Percentiles rank a stretch among this genome's conserved stretches.
phyloP scores from a whole-genome alignment of 805 yeast species.

The Wickerhamomyces bovis region DNA sequence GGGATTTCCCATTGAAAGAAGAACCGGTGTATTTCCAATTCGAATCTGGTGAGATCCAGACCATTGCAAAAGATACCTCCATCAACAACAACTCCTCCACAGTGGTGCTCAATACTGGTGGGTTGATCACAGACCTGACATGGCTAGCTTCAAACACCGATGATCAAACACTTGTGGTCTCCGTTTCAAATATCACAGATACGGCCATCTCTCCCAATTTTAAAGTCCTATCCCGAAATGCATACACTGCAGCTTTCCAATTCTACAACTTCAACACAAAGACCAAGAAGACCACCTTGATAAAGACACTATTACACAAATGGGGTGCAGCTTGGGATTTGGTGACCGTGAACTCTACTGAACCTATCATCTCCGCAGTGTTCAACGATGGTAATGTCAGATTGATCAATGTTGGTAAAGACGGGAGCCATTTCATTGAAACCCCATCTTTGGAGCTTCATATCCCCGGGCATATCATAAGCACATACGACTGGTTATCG shows the following conservation, averaged over 20 bases:
- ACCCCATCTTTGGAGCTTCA: conserved; percentile 24
- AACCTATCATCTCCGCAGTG: conserved; percentile 45
- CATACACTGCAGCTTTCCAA: conserved; percentile 36
- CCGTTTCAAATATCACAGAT: conserved; percentile 34
- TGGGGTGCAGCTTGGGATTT: conserved; percentile 42
- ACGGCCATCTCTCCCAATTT: conserved; percentile 25
- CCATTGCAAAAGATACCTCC: conserved; percentile 14
- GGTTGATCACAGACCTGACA: conserved; percentile 43
- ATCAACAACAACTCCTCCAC: conserved; percentile 26
- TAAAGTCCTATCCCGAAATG: conserved; percentile 22
- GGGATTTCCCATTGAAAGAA: conserved; percentile 20
- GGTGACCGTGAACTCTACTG: conserved; percentile 29
- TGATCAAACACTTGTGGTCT: conserved; percentile 43
- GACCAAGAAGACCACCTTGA: conserved; percentile 24
- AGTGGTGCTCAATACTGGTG: conserved; percentile 43
- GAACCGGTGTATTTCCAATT: conserved; percentile 15
- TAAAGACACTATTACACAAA: conserved; percentile 28
- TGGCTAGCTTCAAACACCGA: conserved; percentile 38
- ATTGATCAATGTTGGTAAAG: conserved; percentile 32
- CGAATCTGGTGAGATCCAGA: conserved; percentile 8
- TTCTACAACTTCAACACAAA: conserved; percentile 35
- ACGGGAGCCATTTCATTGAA: neutral
- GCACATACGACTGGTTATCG: conserved; percentile 41
- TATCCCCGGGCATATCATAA: conserved; percentile 29
- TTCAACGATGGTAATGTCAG: conserved; percentile 56